phyloP scores from a whole-genome alignment of 202 grass and related monocot genomes.

The Panicum hallii region DNA sequence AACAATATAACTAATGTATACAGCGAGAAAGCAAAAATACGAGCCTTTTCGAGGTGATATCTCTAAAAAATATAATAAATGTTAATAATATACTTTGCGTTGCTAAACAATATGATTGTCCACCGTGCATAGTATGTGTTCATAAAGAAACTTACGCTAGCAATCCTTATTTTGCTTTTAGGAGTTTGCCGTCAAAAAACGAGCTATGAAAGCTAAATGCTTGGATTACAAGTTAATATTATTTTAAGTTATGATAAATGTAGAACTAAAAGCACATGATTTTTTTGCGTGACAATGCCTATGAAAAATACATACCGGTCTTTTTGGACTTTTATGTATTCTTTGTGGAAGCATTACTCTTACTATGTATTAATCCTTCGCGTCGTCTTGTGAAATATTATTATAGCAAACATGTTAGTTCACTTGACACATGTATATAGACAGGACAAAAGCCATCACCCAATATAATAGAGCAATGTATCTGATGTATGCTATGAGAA shows the following conservation, averaged over 20 bases:
- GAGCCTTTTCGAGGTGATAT: no score
- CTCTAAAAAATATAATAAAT: no score
- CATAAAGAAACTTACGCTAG: background rate
- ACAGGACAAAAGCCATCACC: no score
- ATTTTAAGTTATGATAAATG: background rate
- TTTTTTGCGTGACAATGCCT: background rate
- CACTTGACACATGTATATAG: no score
- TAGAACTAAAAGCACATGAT: background rate
- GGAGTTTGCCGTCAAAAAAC: background rate
- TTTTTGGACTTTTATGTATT: no score
- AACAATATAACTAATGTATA: no score
- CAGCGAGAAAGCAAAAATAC: no score
- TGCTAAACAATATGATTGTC: no score
- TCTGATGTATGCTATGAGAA: no score
- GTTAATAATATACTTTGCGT: no score
- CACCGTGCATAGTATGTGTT: background rate
- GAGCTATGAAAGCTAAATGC: background rate
- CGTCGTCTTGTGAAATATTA: background rate
- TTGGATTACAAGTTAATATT: background rate
- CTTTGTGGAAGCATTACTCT: background rate
- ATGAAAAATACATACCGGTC: fast-evolving
- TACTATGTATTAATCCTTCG: no score
- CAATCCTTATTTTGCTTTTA: background rate
- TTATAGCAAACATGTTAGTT: background rate
- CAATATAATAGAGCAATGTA: no score